Conservation (phyloP, 176 grass and related monocot genomes). For the Rhynchospora pubera region DNA sequence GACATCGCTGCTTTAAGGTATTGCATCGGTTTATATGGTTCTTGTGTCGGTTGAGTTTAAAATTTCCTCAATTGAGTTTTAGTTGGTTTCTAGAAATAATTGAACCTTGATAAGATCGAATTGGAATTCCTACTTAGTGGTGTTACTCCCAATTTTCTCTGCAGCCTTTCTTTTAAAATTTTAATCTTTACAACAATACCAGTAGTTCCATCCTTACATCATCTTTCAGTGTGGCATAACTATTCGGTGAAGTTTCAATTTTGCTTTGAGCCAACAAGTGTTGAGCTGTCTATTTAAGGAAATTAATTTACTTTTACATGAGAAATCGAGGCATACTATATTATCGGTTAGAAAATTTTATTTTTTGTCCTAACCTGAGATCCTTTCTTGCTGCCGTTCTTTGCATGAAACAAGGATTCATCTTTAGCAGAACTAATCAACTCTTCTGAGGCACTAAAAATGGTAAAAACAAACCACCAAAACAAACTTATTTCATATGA, state of each 20-base stretch:
- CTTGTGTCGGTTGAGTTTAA: not conserved
- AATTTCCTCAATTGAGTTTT: not conserved
- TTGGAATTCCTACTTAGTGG: not conserved
- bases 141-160: not conserved
- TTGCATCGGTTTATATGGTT: not conserved
- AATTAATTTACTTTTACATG: not conserved
- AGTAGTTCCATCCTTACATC: slow-evolving; percentile 36
- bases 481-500: not conserved
- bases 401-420: not conserved
- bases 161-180: not conserved
- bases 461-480: not conserved
- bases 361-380: not conserved
- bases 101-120: not conserved
- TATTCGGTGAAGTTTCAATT: slow-evolving; percentile 36
- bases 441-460: slow-evolving; percentile 12
- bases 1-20: not conserved
- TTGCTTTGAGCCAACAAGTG: slow-evolving; percentile 21
- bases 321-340: not conserved
- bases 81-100: not conserved
- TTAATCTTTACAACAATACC: not conserved
- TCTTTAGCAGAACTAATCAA: not conserved
- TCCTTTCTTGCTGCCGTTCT: not conserved
- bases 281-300: slow-evolving; percentile 14
- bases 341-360: not conserved
- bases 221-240: slow-evolving; percentile 53